Conservation (phyloP, 225 moss, liverwort and hornwort genomes). For the Neckera pumila region DNA sequence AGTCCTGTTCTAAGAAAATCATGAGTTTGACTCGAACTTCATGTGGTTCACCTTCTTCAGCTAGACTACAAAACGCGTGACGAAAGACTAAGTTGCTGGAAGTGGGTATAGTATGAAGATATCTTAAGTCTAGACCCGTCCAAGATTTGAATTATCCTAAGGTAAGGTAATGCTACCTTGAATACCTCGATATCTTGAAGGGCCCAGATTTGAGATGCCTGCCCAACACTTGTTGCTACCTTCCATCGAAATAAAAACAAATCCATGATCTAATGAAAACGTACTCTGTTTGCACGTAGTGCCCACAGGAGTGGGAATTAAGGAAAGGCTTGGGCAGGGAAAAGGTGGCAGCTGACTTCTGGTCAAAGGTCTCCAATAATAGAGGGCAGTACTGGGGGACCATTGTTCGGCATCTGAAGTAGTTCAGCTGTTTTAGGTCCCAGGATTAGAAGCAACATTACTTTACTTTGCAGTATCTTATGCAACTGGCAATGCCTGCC, state of each 20-base stretch:
- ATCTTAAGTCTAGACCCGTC: neutral
- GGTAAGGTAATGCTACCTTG: neutral
- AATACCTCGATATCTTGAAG: neutral
- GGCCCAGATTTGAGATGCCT: neutral
- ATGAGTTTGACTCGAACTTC: neutral
- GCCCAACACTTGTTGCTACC: neutral
- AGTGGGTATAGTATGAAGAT: neutral
- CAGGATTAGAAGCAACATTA: neutral
- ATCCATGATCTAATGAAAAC: neutral
- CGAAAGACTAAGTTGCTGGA: neutral
- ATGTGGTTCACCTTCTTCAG: neutral
- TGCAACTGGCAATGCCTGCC: neutral
- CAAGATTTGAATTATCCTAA: neutral
- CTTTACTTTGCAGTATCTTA: neutral
- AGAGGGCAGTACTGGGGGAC: slow-evolving; percentile 1
- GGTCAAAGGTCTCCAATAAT: slow-evolving; percentile 28
- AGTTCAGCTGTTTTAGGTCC: slow-evolving; percentile 6
- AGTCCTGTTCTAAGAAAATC: neutral
- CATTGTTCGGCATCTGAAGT: slow-evolving; percentile 1
- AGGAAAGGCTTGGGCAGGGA: neutral
- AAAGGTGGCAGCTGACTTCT: slow-evolving; percentile 5
- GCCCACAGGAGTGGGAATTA: neutral
- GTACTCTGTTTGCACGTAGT: neutral
- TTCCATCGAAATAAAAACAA: neutral
- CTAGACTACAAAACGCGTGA: neutral